Base-by-base conservation (phyloP, 2,329 filamentous ascomycete species). In the Aplosporella prunicola region DNA sequence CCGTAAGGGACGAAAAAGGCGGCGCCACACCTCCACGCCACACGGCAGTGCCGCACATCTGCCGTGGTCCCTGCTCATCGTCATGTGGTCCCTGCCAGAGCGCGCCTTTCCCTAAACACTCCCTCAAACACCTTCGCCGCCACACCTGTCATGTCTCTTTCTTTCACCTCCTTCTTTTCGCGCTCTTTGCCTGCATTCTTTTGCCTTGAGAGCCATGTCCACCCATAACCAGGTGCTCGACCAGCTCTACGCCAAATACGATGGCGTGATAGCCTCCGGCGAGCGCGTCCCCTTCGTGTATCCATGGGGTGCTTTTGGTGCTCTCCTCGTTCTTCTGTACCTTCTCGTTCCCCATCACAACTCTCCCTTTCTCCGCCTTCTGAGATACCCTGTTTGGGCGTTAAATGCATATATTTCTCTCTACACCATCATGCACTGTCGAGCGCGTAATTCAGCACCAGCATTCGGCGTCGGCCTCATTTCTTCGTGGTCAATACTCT, bases 391-490 rank as follows among this genome's bases (percentile, higher is more conserved):
- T 2, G 53, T 67, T 2, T 73, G 69, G 47, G 60, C 54, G 1
- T 49, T 64, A 29, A 57, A 68, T 25, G 46, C 65, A 8, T 57
- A 50, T 4, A 57, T 68, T 34, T 61, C 64, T n/a, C 43, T 56
- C 10, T 68, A 67, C 46, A 56, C 55, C 9, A 61, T 72, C 13
- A 42, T 47, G 9, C 60, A 60, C 28, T 67, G 63, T 28, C 64
- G 68, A 43, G 66, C 65, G n/a, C 56, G 68, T 6, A 60, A 63
- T 17, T 58, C 72, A 15, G 70, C 65, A 2, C 62, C 68, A 44
- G 67, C 71, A 0, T 71, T 76, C 43, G 68, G 69, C 10, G 55
- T 75, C 11, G 76, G 76, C 0, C 45, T 79, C 13, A 54, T 72
- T 6, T 66, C 60, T 13, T 58, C 65, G 11, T 80, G 71, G 69